Base-by-base conservation (phyloP, 352 stramenopile species). In the Pythium oligandrum region DNA sequence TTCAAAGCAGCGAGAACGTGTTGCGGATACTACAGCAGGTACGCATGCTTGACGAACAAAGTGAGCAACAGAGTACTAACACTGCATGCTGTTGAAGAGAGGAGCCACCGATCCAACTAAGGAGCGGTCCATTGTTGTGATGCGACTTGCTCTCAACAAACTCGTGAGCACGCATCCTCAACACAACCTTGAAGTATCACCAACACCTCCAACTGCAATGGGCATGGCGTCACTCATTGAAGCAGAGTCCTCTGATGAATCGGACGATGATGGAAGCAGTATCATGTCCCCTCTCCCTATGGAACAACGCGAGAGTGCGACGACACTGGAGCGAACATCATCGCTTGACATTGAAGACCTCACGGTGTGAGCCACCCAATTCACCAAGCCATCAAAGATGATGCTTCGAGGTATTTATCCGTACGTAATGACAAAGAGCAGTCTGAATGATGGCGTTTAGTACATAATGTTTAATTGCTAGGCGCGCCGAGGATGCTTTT, bases 1-100 rank as follows among this genome's bases (percentile, higher is more conserved):
- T 93, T 34, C 82, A 93, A 54, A 90, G 82, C 47, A 77, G 83
- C 53, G 82, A 90, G 51, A 89, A 90, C 49, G 82, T 93, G 34
- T 57, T 93, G 12, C 79, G 76, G 46, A 90, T 90, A 43, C 57
- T 93, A 6, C 71, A 85, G 56, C 65, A 84, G 73, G 73, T 84
- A 55, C 1, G 64, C 17, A 26, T 26, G 17, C 17, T 26, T 26
- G 17, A 26, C 17, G 17, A 26, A 26, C 17, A 26, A 26, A 26
- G 17, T 26, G 17, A 26, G 17, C 17, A 26, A 26, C 17, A 26
- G 17, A 26, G 17, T 26, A 26, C 17, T 26, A 26, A 26, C 17
- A 26, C 17, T 26, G 0, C 17, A 35, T 26, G 6, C 44, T 26
- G 12, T 12, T 17, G 34, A 5, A 90, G 64, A 66, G 82, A 56